These are phyloP conservation scores for Elongisporangium prolatum DNA, from an alignment of 352 stramenopile genomes.

Conservation along the genomic window DNA sequence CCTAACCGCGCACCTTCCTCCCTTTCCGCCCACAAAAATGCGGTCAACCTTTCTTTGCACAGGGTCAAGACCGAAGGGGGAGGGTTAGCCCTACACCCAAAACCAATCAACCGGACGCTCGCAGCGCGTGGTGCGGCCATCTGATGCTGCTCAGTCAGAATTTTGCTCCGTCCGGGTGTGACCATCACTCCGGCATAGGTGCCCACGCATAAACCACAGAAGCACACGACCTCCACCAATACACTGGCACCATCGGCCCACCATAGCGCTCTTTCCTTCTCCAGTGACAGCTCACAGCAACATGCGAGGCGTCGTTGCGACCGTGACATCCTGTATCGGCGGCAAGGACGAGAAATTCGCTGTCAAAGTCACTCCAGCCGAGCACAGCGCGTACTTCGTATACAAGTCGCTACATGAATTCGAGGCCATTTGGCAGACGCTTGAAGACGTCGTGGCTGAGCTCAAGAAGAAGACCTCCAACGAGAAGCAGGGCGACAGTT, in stretches of 20 bases:
- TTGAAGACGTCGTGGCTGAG: constrained; percentile 50
- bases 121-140: neutral
- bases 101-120: neutral
- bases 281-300: constrained; percentile 11
- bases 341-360: constrained; percentile 78
- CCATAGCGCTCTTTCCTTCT: constrained; percentile 3
- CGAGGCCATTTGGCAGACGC: constrained; percentile 54
- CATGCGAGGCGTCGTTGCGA: constrained; percentile 65
- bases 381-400: constrained; percentile 57
- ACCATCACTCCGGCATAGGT: neutral
- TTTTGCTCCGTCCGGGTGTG: neutral
- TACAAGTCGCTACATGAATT: constrained; percentile 82
- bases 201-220: neutral
- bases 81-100: neutral
- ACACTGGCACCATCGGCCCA: constrained; percentile 2
- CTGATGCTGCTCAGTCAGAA: neutral
- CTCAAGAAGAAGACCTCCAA: constrained; percentile 27
- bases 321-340: constrained; percentile 75
- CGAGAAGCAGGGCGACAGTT: constrained; percentile 15
- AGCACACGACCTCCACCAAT: neutral
- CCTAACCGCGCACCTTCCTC: neutral
- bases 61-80: neutral
- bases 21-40: neutral
- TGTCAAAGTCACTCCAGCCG: constrained; percentile 42
- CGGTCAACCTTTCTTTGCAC: neutral